Percentiles rank a stretch among this genome's conserved stretches.
phyloP scores from a whole-genome alignment of 441 rosid genomes.

The Raphanus hybrid region DNA sequence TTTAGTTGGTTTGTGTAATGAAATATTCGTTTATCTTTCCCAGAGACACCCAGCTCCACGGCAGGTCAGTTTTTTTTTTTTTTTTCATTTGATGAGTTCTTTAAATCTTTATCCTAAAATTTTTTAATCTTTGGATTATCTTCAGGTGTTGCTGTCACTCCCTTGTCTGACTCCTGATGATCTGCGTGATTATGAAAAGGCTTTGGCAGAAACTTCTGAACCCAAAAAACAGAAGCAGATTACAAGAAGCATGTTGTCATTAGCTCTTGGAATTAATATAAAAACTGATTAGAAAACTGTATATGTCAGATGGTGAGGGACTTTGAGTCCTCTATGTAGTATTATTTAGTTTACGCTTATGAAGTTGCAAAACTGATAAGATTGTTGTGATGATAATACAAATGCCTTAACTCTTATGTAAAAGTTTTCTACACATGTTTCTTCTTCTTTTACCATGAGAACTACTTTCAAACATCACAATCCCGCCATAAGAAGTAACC shows the following conservation, averaged over 20 bases:
- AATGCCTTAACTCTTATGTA: too few species aligned
- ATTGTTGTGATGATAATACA: too few species aligned
- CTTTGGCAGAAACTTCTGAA: background rate
- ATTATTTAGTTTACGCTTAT: too few species aligned
- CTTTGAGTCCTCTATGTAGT: too few species aligned
- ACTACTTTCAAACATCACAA: too few species aligned
- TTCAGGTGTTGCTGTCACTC: background rate
- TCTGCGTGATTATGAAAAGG: background rate
- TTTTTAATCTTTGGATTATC: background rate
- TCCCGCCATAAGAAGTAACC: too few species aligned
- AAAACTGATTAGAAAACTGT: too few species aligned
- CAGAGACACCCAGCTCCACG: background rate
- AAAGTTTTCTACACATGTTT: too few species aligned
- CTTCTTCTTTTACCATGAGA: too few species aligned
- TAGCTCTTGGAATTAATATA: background rate
- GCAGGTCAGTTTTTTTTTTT: background rate
- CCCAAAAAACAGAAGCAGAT: background rate
- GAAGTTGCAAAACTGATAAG: too few species aligned
- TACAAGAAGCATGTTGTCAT: background rate
- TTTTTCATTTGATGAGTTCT: background rate
- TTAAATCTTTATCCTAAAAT: background rate
- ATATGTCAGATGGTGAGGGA: too few species aligned
- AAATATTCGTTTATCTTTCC: background rate
- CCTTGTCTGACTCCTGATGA: background rate
- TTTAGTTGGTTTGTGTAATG: background rate